Conservation (phyloP, 768 basidiomycete genomes). For the Rhodotorula babjevae region DNA sequence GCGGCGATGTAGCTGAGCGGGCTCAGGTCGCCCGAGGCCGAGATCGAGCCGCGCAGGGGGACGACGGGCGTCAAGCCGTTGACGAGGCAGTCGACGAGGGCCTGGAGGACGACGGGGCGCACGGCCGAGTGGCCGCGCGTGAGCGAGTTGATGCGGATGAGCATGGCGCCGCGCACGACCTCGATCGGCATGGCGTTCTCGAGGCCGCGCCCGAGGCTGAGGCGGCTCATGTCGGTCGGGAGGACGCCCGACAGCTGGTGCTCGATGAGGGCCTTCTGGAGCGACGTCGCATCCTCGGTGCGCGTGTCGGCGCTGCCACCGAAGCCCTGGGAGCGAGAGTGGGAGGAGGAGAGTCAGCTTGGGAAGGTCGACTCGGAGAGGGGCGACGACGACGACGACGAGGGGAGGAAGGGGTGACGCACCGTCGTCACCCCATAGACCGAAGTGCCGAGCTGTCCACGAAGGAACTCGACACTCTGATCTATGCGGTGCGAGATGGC, state of each 20-base stretch:
- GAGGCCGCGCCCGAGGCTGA: constrained; percentile 50
- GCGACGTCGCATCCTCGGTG: constrained; percentile 65
- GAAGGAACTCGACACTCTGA: constrained; percentile 53
- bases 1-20: constrained; percentile 75
- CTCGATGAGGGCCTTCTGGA: constrained; percentile 62
- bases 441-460: constrained; percentile 56
- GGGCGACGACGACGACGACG: too few relatives aligned
- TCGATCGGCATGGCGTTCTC: constrained; percentile 67
- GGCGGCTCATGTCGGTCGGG: constrained; percentile 24
- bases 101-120: constrained; percentile 70
- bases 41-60: constrained; percentile 76
- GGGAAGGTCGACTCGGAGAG: too few relatives aligned
- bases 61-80: constrained; percentile 67
- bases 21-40: constrained; percentile 59
- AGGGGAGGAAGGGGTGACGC: neutral
- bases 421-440: constrained; percentile 75
- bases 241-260: constrained; percentile 73
- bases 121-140: constrained; percentile 84
- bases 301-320: constrained; percentile 81
- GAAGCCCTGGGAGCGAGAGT: constrained; percentile 64
- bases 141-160: constrained; percentile 82
- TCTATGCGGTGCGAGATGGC: constrained; percentile 55
- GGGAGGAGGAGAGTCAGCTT: neutral
- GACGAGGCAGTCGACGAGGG: constrained; percentile 66
- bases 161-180: constrained; percentile 82